phyloP scores from a whole-genome alignment of 2,329 filamentous ascomycete species.

The Mariannaea sp. region DNA sequence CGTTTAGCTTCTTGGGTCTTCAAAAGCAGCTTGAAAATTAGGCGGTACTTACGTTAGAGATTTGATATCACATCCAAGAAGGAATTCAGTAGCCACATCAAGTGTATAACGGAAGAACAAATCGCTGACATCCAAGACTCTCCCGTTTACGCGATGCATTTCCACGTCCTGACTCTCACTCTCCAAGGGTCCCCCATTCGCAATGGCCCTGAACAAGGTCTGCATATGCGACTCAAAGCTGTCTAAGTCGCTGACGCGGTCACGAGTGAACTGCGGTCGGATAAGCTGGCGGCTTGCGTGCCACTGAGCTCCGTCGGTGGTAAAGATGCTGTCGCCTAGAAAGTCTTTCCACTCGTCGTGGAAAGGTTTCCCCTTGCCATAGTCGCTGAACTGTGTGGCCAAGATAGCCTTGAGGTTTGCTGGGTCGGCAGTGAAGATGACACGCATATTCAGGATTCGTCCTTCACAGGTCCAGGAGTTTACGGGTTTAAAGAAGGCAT shows the following conservation, averaged over 20 bases:
- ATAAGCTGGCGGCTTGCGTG: slow-evolving; percentile 80
- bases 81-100: slow-evolving; percentile 84
- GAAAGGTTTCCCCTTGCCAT: slow-evolving; percentile 79
- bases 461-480: slow-evolving; percentile 64
- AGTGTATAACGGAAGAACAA: slow-evolving; percentile 86
- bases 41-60: slow-evolving; percentile 57
- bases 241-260: slow-evolving; percentile 80
- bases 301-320: slow-evolving; percentile 80
- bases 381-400: slow-evolving; percentile 84
- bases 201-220: slow-evolving; percentile 71
- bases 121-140: slow-evolving; percentile 70
- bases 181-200: slow-evolving; percentile 60
- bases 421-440: slow-evolving; percentile 78
- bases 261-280: slow-evolving; percentile 83
- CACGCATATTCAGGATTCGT: slow-evolving; percentile 58
- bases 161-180: slow-evolving; percentile 69
- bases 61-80: slow-evolving; percentile 77
- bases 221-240: slow-evolving; percentile 81
- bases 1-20: neutral
- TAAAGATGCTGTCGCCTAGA: slow-evolving; percentile 75
- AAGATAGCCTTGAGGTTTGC: slow-evolving; percentile 92
- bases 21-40: neutral
- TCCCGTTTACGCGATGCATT: slow-evolving; percentile 63
- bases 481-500: slow-evolving; percentile 50
- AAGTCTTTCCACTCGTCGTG: slow-evolving; percentile 76